Percentiles rank a stretch among this genome's conserved stretches.
Conservation (phyloP, 1,139 yeast genomes). For the Nadsonia commutata region DNA sequence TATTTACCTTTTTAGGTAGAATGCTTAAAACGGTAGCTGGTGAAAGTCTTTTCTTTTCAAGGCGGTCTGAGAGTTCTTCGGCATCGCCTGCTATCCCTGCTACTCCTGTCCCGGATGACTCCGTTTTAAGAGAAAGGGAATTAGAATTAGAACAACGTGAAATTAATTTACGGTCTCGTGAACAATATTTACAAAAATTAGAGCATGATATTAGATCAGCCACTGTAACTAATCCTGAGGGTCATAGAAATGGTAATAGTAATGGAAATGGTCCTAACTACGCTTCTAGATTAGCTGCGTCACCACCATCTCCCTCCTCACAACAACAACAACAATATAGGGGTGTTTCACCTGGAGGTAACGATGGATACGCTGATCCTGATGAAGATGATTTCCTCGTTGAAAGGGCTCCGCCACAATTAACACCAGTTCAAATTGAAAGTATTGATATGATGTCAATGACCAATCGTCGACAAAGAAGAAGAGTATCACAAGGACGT, state of each 20-base stretch:
- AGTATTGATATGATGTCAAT: background rate
- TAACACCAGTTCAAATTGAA: background rate
- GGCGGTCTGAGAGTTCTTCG: background rate
- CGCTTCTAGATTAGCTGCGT: conserved; percentile 1
- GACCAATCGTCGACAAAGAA: background rate
- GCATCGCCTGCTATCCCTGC: conserved; percentile 4
- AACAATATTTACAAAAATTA: background rate
- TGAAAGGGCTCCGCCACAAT: conserved; percentile 5
- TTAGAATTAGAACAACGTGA: background rate
- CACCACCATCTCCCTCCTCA: conserved; percentile 3
- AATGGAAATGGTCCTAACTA: background rate
- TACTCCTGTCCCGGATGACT: background rate
- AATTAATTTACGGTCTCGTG: background rate
- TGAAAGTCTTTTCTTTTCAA: background rate
- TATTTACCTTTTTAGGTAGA: conserved; percentile 36
- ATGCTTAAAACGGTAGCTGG: background rate
- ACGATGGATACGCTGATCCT: conserved; percentile 21
- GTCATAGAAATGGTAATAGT: background rate
- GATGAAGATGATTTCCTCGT: conserved; percentile 18
- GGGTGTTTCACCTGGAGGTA: background rate
- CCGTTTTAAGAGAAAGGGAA: background rate
- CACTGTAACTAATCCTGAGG: background rate
- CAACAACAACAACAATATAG: background rate
- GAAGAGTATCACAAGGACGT: background rate
- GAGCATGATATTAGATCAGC: background rate